Evolutionary conservation across 768 basidiomycete genomes (phyloP).

Genomic region (Russula abietina): DNA sequence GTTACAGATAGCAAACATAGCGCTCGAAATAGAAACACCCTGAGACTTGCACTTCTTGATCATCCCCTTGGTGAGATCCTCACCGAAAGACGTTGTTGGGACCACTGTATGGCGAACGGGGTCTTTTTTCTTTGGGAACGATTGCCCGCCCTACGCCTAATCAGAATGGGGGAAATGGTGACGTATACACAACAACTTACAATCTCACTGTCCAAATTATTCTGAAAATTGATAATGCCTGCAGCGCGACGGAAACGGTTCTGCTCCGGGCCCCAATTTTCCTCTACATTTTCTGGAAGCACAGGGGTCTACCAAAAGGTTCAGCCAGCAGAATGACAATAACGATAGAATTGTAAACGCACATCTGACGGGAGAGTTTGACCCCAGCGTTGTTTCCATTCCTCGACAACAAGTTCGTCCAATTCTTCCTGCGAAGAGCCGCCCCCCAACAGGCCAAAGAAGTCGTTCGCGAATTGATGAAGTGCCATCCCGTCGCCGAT

Average conservation of each 20-base stretch:
- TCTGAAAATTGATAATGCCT: slow-evolving; percentile 32
- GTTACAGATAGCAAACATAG: slow-evolving; percentile 70
- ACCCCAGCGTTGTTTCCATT: slow-evolving; percentile 33
- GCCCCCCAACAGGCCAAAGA: slow-evolving; percentile 56
- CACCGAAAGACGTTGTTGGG: slow-evolving; percentile 56
- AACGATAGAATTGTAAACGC: neutral
- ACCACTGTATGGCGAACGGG: slow-evolving; percentile 55
- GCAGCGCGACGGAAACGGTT: slow-evolving; percentile 30
- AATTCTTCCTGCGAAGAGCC: slow-evolving; percentile 30
- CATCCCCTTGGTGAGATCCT: slow-evolving; percentile 52
- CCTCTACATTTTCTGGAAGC: slow-evolving; percentile 29
- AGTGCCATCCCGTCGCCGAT: slow-evolving; percentile 85
- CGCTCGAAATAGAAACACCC: slow-evolving; percentile 69
- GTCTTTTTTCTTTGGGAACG: slow-evolving; percentile 50
- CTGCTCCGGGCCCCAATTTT: slow-evolving; percentile 27
- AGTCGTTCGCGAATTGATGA: slow-evolving; percentile 75
- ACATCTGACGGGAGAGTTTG: slow-evolving; percentile 20
- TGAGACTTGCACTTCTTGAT: slow-evolving; percentile 64
- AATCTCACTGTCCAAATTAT: slow-evolving; percentile 31
- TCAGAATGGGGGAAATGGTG: neutral
- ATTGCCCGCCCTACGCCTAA: slow-evolving; percentile 61
- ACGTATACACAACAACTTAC: slow-evolving; percentile 17
- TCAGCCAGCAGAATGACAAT: neutral
- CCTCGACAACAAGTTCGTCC: slow-evolving; percentile 30
- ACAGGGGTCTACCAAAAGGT: slow-evolving; percentile 1